phyloP scores from a whole-genome alignment of 2,329 filamentous ascomycete species.

The Cladosporium cucumerinum region DNA sequence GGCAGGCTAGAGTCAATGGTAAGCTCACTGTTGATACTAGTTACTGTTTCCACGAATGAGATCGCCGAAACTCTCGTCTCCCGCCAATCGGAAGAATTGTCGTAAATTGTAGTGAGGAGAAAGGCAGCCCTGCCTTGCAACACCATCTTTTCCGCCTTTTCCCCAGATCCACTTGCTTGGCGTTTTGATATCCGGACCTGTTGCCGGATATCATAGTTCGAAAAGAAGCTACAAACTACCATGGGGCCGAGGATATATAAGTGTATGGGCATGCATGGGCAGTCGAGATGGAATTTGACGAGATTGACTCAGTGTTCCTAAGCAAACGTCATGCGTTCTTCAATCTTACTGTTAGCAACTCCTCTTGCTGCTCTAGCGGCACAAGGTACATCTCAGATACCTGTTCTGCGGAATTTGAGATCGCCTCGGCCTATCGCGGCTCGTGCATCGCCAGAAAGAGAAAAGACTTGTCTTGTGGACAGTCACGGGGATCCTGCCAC shows the following conservation, averaged over 20 bases:
- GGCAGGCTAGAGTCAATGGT: neutral
- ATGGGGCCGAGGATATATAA: neutral
- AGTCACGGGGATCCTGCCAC: slow-evolving; percentile 38
- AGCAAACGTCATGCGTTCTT: neutral
- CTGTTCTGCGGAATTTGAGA: slow-evolving; percentile 1
- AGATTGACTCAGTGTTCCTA: neutral
- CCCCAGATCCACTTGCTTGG: neutral
- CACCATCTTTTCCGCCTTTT: neutral
- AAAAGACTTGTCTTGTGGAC: slow-evolving; percentile 40
- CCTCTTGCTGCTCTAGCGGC: neutral
- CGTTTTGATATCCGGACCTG: neutral
- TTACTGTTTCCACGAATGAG: neutral
- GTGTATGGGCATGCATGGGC: neutral
- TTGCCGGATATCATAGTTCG: neutral
- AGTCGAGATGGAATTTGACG: neutral
- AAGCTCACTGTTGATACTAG: neutral
- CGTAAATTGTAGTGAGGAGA: neutral
- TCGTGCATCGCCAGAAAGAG: slow-evolving; percentile 34
- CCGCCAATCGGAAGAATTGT: neutral
- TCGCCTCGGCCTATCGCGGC: neutral
- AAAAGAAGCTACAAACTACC: neutral
- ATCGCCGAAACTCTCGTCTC: neutral
- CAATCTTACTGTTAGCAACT: neutral
- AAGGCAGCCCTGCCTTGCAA: neutral
- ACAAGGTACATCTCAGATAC: neutral